Conservation (phyloP, 2,329 filamentous ascomycete genomes). For the Aspergillus spinulosporus region DNA sequence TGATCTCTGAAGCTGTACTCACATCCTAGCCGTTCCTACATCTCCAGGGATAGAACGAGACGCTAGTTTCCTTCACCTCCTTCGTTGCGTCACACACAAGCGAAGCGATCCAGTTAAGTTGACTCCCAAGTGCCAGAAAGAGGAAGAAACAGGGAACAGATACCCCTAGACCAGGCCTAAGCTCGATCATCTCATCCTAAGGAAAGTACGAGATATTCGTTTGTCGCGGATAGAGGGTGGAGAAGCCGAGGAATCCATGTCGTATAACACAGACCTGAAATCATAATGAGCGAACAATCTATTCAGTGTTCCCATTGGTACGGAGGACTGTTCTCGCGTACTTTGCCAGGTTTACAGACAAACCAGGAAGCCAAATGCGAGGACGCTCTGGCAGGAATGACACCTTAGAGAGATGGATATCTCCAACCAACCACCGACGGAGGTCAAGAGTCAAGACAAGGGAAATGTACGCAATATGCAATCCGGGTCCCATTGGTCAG, state of each 20-base stretch:
- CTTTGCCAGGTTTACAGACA: background rate
- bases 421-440: background rate
- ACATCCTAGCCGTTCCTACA: background rate
- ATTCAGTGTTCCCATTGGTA: background rate
- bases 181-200: too few relatives aligned
- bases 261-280: background rate
- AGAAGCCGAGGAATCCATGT: background rate
- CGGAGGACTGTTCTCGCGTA: background rate
- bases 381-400: background rate
- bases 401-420: background rate
- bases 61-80: background rate
- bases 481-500: background rate
- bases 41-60: background rate
- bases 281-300: background rate
- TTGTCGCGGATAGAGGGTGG: background rate
- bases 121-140: background rate
- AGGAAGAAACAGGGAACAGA: background rate
- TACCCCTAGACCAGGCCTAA: too few relatives aligned
- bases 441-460: background rate
- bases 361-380: background rate
- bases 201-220: too few relatives aligned
- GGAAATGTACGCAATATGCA: background rate
- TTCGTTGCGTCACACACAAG: background rate
- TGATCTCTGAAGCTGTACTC: too few relatives aligned
- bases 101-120: background rate